Evolutionary conservation across 106 monocot species (phyloP).

Genomic region (Dioscorea dumetorum): DNA sequence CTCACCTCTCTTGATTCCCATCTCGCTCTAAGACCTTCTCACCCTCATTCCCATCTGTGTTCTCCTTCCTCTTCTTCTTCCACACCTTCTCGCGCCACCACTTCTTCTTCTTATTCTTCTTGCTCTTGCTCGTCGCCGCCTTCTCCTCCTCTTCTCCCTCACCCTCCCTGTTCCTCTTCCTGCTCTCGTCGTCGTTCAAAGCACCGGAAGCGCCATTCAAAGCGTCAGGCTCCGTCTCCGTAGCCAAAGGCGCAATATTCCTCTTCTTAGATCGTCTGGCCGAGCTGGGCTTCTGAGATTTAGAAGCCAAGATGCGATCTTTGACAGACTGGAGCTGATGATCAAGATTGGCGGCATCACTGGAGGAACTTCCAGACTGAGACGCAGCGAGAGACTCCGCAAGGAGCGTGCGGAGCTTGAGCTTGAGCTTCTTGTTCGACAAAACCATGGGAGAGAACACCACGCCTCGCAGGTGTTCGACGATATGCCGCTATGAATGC

Average conservation of each 20-base stretch:
- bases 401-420: constrained; percentile 45
- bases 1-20: constrained; percentile 25
- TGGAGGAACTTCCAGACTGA: constrained; percentile 5
- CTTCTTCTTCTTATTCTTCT: constrained; percentile 9
- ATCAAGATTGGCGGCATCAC: constrained; percentile 1
- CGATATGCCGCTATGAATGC: too few species aligned
- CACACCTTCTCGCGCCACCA: constrained; percentile 5
- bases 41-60: background rate
- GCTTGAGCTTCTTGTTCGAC: constrained; percentile 83
- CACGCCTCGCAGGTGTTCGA: too few species aligned
- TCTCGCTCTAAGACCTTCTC: background rate
- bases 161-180: constrained; percentile 13
- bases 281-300: constrained; percentile 13
- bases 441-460: constrained; percentile 46
- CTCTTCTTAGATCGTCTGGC: constrained; percentile 25
- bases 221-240: background rate
- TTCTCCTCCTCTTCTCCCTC: constrained; percentile 8
- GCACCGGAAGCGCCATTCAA: constrained; percentile 1
- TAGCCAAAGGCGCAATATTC: constrained; percentile 8
- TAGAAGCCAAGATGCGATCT: constrained; percentile 27
- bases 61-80: constrained; percentile 8
- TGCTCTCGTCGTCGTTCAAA: constrained; percentile 1
- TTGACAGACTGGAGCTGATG: constrained; percentile 32
- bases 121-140: constrained; percentile 12
- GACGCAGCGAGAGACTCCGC: constrained; percentile 25